Evolutionary conservation across 176 grass and related monocot genomes (phyloP).

Genomic region (Ampelocalamus luodianensis): DNA sequence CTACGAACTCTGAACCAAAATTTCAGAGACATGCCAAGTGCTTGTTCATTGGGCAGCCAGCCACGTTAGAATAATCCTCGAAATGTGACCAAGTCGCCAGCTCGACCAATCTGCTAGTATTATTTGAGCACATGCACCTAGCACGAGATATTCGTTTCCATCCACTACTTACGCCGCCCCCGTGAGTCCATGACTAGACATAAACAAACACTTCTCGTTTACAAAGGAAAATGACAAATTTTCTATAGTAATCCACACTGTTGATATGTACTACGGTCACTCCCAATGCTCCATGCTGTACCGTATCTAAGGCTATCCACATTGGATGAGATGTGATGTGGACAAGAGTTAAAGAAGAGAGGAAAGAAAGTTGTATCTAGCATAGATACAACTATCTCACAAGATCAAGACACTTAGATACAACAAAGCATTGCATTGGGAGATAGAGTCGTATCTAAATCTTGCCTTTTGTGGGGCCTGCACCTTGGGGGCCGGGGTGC

Average conservation of each 20-base stretch:
- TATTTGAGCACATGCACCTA: slow-evolving; percentile 3
- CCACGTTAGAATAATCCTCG: background rate
- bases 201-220: background rate
- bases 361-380: too few relatives aligned
- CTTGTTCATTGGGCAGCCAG: background rate
- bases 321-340: too few relatives aligned
- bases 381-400: too few relatives aligned
- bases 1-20: background rate
- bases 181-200: background rate
- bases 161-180: background rate
- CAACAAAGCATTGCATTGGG: too few relatives aligned
- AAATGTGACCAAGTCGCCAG: background rate
- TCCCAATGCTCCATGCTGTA: too few relatives aligned
- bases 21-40: slow-evolving; percentile 1
- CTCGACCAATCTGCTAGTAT: background rate
- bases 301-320: too few relatives aligned
- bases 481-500: too few relatives aligned
- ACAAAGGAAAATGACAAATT: background rate
- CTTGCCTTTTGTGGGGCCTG: too few relatives aligned
- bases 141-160: slow-evolving; percentile 38
- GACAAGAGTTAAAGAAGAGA: too few relatives aligned
- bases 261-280: background rate
- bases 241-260: background rate
- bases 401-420: too few relatives aligned
- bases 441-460: too few relatives aligned